Evolutionary conservation across 2,329 filamentous ascomycete species (phyloP).

Genomic region (Talaromyces sp.): DNA sequence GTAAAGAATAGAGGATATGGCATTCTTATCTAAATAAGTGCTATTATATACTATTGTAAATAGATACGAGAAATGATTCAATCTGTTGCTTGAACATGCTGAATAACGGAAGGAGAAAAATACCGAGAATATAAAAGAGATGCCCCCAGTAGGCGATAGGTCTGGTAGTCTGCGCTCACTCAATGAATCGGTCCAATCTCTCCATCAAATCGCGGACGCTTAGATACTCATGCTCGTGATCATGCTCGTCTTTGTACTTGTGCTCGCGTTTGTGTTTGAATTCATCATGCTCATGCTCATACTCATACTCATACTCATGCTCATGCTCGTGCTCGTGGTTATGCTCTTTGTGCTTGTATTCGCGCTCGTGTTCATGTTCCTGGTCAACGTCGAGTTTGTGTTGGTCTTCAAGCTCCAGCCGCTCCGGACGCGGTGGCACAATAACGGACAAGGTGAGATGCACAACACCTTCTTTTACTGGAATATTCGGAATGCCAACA

Average conservation of each 20-base stretch:
- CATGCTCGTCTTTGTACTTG: conserved; percentile 6
- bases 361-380: background rate
- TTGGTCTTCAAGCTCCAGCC: background rate
- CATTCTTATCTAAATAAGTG: background rate
- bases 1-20: background rate
- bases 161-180: background rate
- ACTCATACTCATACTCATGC: background rate
- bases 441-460: conserved; percentile 67
- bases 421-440: conserved; percentile 55
- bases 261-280: background rate
- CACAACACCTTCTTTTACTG: conserved; percentile 74
- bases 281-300: background rate
- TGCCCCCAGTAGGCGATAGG: background rate
- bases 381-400: background rate
- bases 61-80: background rate
- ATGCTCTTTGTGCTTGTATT: background rate
- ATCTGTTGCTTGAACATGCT: background rate
- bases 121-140: background rate
- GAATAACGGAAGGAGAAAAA: background rate
- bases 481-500: conserved; percentile 62
- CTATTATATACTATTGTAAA: background rate
- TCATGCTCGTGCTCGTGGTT: background rate
- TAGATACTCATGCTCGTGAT: background rate
- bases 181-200: conserved; percentile 11
- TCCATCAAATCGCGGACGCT: conserved; percentile 11